Base-by-base conservation (phyloP, 1,139 yeast genomes). In the Taphrina betulina region DNA sequence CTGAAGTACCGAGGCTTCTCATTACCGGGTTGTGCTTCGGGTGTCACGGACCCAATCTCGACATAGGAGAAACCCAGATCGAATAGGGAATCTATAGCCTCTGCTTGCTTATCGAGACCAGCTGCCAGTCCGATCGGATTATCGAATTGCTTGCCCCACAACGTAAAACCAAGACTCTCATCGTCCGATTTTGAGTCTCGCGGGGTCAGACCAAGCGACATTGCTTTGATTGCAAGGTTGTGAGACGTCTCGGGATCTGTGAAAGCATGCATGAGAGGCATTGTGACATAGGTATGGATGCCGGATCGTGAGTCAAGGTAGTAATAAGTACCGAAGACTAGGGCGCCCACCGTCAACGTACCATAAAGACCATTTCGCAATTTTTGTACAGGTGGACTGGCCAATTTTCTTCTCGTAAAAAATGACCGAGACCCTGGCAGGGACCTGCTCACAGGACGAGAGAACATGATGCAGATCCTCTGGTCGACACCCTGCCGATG, bases 121-220 rank as follows among this genome's bases (percentile, higher is more conserved):
- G 98, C 97, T 50, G 97, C 97, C 64, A 90, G 77, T 5, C 97
- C 97, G 58, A 90, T 74, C 19, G 97, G 97, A 57, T 83, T 83
- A 28, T 78, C 75, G 66, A 90, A 71, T 0, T 67, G 71, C 53
- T 74, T 77, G 4, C 88, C 89, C 67, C 85, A 85, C 14, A 83
- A 88, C 5, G 78, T 73, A 62, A 85, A 72, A 3, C 72, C 70
- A 2, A 77, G 77, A 58, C 79, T 79, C 60, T 79, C 83, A 37
- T 72, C 71, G 60, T 81, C 86, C 48, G 75, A 76, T 60, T 31
- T 33, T 16, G 75, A 75, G 57, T 84, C 72, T 58, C 75, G 73
- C 19, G 95, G 95, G 5, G 77, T 69, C n/a, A 85, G 63, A 0
- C 92, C 92, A 62, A 60, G 73, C 67, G 83, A 84, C 79, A 90